Percentiles rank a stretch among this genome's conserved stretches.
Evolutionary conservation across 306 rosid genomes (phyloP).

Genomic region (Gastrolobium bilobum): DNA sequence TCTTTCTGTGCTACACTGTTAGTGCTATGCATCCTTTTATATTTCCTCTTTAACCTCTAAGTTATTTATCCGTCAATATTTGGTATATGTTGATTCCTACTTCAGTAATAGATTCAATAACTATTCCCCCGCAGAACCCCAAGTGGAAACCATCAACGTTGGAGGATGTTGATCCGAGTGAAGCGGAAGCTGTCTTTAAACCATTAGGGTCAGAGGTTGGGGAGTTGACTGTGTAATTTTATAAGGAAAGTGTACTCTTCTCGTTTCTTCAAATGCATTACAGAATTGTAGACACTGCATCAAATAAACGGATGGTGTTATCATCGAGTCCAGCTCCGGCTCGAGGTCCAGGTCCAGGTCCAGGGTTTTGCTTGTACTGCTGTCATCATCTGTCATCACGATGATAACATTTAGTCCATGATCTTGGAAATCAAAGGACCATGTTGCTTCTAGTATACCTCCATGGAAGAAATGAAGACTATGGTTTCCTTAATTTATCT

Average conservation of each 20-base stretch:
- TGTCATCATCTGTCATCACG: constrained; percentile 33
- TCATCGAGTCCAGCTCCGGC: not conserved
- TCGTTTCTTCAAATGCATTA: constrained; percentile 42
- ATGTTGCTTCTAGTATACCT: constrained; percentile 28
- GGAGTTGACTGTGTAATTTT: constrained; percentile 59
- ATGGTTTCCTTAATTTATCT: not conserved
- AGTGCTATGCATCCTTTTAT: constrained; percentile 15
- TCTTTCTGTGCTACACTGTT: not conserved
- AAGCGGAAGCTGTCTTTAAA: constrained; percentile 72
- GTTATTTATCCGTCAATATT: not conserved
- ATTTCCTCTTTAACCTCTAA: not conserved
- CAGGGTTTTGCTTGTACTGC: constrained; percentile 37
- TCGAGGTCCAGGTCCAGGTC: not conserved
- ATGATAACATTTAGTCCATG: constrained; percentile 28
- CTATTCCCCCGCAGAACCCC: constrained; percentile 72
- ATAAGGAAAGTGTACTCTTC: constrained; percentile 27
- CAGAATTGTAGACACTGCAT: constrained; percentile 34
- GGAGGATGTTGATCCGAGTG: constrained; percentile 72
- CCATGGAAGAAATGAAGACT: constrained; percentile 30
- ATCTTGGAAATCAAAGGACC: constrained; percentile 36
- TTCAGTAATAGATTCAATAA: constrained; percentile 15
- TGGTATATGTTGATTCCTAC: constrained; percentile 17
- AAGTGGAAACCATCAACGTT: constrained; percentile 82
- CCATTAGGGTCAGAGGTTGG: constrained; percentile 67
- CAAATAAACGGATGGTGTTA: constrained; percentile 49